phyloP scores from a whole-genome alignment of 2,329 filamentous ascomycete genomes.

The Stenocarpella maydis region DNA sequence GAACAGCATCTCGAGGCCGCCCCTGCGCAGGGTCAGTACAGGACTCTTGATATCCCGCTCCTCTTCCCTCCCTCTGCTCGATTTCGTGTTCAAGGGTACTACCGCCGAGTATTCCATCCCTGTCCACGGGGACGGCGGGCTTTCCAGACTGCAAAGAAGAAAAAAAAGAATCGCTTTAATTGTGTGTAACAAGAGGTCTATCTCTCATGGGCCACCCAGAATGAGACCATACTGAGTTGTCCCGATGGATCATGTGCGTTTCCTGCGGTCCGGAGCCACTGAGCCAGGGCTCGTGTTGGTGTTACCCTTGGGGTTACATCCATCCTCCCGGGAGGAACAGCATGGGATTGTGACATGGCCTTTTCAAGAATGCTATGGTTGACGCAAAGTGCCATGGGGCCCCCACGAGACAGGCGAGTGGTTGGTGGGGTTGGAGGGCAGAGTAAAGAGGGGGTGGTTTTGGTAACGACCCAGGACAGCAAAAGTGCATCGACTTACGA shows the following conservation, averaged over 20 bases:
- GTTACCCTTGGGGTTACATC: not conserved
- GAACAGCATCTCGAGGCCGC: conserved; percentile 95
- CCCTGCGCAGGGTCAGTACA: conserved; percentile 58
- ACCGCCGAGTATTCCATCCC: not conserved
- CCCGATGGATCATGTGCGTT: not conserved
- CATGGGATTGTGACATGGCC: conserved; percentile 5
- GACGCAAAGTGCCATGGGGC: not conserved
- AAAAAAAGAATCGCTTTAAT: not conserved
- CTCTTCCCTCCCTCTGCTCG: not conserved
- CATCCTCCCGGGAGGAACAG: not conserved
- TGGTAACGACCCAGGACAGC: not conserved
- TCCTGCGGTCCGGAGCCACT: not conserved
- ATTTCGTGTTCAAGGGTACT: not conserved
- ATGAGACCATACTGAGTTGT: not conserved
- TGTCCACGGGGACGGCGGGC: not conserved
- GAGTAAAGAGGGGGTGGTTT: not conserved
- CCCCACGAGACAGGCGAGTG: not conserved
- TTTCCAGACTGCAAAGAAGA: no score
- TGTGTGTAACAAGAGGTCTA: not conserved
- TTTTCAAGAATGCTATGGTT: conserved; percentile 1
- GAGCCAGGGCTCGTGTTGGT: not conserved
- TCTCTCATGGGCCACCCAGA: not conserved
- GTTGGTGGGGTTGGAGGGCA: not conserved
- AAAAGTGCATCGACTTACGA: conserved; percentile 53
- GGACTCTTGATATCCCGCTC: not conserved